A percentile compares a stretch with the other conserved stretches of the same genome.
These are phyloP conservation scores for Boletus rubropictus DNA, from an alignment of 768 basidiomycete genomes.

Conservation along the genomic window DNA sequence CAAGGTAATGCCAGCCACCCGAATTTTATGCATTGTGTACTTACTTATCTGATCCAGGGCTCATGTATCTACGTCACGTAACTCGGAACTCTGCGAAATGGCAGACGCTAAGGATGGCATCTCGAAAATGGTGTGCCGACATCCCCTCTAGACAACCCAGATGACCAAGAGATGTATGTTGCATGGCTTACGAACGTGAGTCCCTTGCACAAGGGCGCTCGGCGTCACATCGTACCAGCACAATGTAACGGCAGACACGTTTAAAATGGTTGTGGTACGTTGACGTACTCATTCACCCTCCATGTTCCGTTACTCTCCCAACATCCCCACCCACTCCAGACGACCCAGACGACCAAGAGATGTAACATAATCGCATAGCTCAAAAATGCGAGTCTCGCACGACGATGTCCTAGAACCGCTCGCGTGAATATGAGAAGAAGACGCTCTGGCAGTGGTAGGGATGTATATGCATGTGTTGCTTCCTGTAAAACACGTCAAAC, in stretches of 20 bases:
- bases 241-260: neutral
- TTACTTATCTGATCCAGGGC: neutral
- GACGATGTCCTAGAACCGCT: constrained; percentile 80
- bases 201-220: too few species aligned
- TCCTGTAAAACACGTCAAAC: constrained; percentile 50
- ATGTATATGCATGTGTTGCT: constrained; percentile 88
- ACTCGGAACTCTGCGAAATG: neutral
- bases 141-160: too few species aligned
- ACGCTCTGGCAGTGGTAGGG: constrained; percentile 86
- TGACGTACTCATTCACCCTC: neutral
- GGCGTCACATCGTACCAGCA: neutral
- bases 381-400: constrained; percentile 85
- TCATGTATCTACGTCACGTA: neutral
- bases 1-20: neutral
- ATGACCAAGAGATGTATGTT: too few species aligned
- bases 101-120: too few species aligned
- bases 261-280: constrained; percentile 17
- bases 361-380: constrained; percentile 80
- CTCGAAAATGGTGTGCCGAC: too few species aligned
- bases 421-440: constrained; percentile 81
- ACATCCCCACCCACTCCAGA: constrained; percentile 55
- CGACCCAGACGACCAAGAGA: constrained; percentile 71
- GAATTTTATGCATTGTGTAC: neutral
- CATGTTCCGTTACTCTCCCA: constrained; percentile 40
- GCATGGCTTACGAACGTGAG: neutral